phyloP scores from a whole-genome alignment of 352 stramenopile species.

The Phytopythium mirpurense region DNA sequence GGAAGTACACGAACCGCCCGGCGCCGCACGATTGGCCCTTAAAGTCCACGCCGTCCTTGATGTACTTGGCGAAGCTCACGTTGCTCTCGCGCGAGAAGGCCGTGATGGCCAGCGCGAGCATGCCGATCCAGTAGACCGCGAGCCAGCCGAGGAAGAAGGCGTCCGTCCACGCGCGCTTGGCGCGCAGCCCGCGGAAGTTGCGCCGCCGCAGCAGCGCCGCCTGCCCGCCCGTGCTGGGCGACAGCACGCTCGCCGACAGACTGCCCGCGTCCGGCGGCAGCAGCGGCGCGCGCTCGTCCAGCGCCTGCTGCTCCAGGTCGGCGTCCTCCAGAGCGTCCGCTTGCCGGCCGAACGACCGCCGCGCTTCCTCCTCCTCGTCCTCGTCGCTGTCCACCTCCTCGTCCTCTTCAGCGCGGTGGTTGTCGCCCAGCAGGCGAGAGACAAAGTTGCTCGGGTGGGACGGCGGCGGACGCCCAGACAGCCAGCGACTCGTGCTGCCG shows the following conservation, averaged over 20 bases:
- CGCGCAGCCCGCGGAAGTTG: slow-evolving; percentile 34
- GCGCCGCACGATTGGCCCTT: slow-evolving; percentile 48
- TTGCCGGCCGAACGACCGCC: slow-evolving; percentile 7
- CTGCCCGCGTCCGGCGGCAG: slow-evolving; percentile 25
- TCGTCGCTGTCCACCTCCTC: slow-evolving; percentile 21
- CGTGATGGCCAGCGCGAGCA: slow-evolving; percentile 61
- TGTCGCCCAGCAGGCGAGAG: not conserved
- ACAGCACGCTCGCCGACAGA: slow-evolving; percentile 33
- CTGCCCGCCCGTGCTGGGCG: slow-evolving; percentile 37
- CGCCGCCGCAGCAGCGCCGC: slow-evolving; percentile 32
- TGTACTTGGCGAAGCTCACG: slow-evolving; percentile 63
- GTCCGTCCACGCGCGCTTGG: slow-evolving; percentile 53
- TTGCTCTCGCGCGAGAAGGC: slow-evolving; percentile 68
- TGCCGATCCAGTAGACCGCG: slow-evolving; percentile 67
- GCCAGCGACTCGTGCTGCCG: slow-evolving; percentile 9
- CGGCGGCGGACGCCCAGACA: slow-evolving; percentile 5
- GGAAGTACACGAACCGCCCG: slow-evolving; percentile 66
- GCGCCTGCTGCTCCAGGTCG: slow-evolving; percentile 5
- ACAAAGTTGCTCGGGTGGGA: slow-evolving; percentile 5
- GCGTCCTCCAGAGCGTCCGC: slow-evolving; percentile 11
- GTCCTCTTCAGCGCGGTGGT: not conserved
- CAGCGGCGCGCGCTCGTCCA: slow-evolving; percentile 42
- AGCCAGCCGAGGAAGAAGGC: slow-evolving; percentile 48
- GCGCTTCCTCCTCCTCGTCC: slow-evolving; percentile 14
- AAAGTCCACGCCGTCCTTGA: slow-evolving; percentile 77